Percentiles rank a stretch among this genome's conserved stretches.
Evolutionary conservation across 352 stramenopile genomes (phyloP).

Genomic region (Aphanomyces stellatus): DNA sequence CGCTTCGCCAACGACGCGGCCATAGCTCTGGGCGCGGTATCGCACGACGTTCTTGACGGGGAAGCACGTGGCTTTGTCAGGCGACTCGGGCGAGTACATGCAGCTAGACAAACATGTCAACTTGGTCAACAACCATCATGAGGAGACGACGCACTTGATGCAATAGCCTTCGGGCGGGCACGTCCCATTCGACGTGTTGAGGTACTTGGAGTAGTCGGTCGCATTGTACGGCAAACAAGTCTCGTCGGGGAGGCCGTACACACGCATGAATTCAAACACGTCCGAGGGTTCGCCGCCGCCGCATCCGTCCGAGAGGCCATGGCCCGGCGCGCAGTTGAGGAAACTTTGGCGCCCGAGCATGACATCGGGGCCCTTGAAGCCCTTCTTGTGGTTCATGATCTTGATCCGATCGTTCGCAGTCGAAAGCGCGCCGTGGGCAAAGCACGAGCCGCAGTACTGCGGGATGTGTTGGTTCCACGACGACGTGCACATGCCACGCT

Average conservation of each 20-base stretch:
- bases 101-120: too few species aligned
- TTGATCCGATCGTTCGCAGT: slow-evolving; percentile 76
- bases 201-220: slow-evolving; percentile 74
- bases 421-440: slow-evolving; percentile 62
- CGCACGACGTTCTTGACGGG: slow-evolving; percentile 70
- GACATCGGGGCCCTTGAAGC: slow-evolving; percentile 55
- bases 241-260: slow-evolving; percentile 66
- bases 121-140: too few species aligned
- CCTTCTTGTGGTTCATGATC: slow-evolving; percentile 52
- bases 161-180: slow-evolving; percentile 69
- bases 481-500: slow-evolving; percentile 63
- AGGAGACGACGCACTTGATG: slow-evolving; percentile 75
- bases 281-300: slow-evolving; percentile 60
- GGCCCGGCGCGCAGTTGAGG: slow-evolving; percentile 66
- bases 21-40: slow-evolving; percentile 66
- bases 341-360: slow-evolving; percentile 77
- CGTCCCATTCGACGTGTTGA: slow-evolving; percentile 42
- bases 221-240: slow-evolving; percentile 76
- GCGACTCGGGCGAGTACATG: slow-evolving; percentile 62
- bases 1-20: slow-evolving; percentile 53
- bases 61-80: slow-evolving; percentile 39
- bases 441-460: slow-evolving; percentile 84
- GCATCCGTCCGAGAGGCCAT: slow-evolving; percentile 54
- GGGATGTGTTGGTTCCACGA: slow-evolving; percentile 82
- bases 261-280: slow-evolving; percentile 75